Conservation (phyloP, 139 green algal species). For the Chlorella sp. region DNA sequence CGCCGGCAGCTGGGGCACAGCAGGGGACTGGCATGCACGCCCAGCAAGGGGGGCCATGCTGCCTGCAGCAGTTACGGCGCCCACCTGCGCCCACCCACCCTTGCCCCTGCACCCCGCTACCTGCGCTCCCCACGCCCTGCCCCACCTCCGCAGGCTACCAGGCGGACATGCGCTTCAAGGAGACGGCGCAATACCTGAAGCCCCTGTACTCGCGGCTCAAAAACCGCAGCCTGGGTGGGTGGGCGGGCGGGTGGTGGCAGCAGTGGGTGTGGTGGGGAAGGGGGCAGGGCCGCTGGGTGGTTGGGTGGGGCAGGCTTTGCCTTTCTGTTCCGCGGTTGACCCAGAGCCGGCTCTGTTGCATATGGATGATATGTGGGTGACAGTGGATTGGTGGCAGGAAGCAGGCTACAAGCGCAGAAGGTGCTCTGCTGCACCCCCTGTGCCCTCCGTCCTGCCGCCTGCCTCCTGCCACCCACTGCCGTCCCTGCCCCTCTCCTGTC, state of each 20-base stretch:
- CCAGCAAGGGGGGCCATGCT: no score
- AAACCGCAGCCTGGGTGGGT: conserved; percentile 56
- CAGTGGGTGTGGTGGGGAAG: not conserved
- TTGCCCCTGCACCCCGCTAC: not conserved
- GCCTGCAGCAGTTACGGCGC: not conserved
- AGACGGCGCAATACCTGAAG: conserved; percentile 89
- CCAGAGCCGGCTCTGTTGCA: no score
- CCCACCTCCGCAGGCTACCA: conserved; percentile 57
- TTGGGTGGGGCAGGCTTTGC: no score
- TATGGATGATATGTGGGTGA: no score
- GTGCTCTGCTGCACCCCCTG: no score
- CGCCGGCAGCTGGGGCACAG: no score
- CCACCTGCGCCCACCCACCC: not conserved
- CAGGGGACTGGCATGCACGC: no score
- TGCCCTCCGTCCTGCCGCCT: not conserved
- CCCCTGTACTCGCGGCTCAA: conserved; percentile 85
- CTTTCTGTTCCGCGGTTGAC: no score
- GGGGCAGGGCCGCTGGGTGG: not conserved
- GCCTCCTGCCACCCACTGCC: no score
- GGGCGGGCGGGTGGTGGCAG: not conserved
- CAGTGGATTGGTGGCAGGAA: no score
- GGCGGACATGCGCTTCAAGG: conserved; percentile 72
- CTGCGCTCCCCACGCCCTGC: not conserved
- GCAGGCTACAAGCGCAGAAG: no score
- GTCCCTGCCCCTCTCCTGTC: not conserved